Conservation (phyloP, 2,329 filamentous ascomycete genomes). For the Oidium heveae region DNA sequence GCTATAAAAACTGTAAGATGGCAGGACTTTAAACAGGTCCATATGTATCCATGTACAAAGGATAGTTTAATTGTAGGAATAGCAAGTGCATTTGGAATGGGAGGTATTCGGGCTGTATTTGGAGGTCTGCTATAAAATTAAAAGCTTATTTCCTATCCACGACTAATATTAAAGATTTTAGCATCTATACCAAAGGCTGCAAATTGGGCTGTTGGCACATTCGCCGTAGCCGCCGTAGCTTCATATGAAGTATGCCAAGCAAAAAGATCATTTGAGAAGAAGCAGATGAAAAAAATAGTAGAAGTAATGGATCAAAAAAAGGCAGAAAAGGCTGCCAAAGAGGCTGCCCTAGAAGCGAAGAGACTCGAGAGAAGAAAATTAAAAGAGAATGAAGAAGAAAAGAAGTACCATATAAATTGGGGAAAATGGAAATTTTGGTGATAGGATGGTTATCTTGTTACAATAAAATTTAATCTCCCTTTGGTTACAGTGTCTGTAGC, state of each 20-base stretch:
- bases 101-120: slow-evolving; percentile 47
- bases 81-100: slow-evolving; percentile 48
- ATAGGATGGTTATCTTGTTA: not conserved
- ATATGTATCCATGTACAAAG: slow-evolving; percentile 61
- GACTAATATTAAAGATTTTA: slow-evolving; percentile 12
- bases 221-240: slow-evolving; percentile 40
- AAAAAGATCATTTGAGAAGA: slow-evolving; percentile 45
- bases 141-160: not conserved
- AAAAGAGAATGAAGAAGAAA: slow-evolving; percentile 19
- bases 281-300: slow-evolving; percentile 64
- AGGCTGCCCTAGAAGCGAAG: slow-evolving; percentile 19
- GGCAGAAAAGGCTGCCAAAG: slow-evolving; percentile 34
- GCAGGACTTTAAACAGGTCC: slow-evolving; percentile 45
- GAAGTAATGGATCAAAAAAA: slow-evolving; percentile 58
- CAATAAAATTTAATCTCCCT: too few species aligned
- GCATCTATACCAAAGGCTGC: slow-evolving; percentile 39
- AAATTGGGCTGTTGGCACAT: slow-evolving; percentile 68
- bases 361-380: slow-evolving; percentile 18
- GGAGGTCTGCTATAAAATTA: slow-evolving; percentile 29
- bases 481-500: too few species aligned
- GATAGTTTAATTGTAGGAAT: slow-evolving; percentile 69
- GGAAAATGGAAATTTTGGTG: slow-evolving; percentile 13
- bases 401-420: slow-evolving; percentile 8
- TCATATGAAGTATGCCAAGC: slow-evolving; percentile 73
- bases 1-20: slow-evolving; percentile 40